Percentiles rank a stretch among this genome's conserved stretches.
These are phyloP conservation scores for Ceratobasidium sp. DNA, from an alignment of 1,284 basidiomycete species.

Conservation along the genomic window DNA sequence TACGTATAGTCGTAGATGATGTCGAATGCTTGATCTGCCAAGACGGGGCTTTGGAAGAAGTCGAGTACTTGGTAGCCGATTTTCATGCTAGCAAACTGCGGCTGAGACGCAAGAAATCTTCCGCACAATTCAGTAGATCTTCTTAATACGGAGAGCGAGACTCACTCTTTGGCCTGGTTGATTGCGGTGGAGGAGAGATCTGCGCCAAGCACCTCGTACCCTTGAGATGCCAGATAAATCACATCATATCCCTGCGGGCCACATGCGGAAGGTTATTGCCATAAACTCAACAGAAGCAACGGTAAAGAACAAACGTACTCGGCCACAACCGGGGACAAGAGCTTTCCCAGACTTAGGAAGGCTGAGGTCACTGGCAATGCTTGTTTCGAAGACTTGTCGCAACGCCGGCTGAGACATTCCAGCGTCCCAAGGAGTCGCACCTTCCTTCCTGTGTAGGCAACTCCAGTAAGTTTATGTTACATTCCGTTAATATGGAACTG, in stretches of 20 bases:
- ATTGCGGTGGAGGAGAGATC: constrained; percentile 70
- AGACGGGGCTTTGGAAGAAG: constrained; percentile 63
- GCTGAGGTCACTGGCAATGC: constrained; percentile 55
- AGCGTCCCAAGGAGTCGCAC: constrained; percentile 73
- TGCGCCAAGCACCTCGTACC: constrained; percentile 63
- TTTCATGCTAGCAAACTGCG: constrained; percentile 52
- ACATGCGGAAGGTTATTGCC: constrained; percentile 21
- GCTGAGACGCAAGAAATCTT: constrained; percentile 48
- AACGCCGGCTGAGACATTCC: constrained; percentile 67
- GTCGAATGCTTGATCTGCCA: constrained; percentile 61
- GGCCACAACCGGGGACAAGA: constrained; percentile 78
- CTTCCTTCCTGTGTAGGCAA: constrained; percentile 60
- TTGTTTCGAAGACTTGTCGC: constrained; percentile 63
- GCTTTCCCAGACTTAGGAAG: constrained; percentile 67
- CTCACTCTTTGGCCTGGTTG: constrained; percentile 63
- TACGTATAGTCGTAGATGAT: constrained; percentile 77
- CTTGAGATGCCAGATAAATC: constrained; percentile 64
- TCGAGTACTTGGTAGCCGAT: constrained; percentile 59
- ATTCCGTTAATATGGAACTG: constrained; percentile 4
- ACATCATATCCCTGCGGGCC: constrained; percentile 72
- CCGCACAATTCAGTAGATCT: background rate
- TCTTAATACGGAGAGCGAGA: constrained; percentile 10
- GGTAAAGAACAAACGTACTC: constrained; percentile 58
- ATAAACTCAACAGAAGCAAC: constrained; percentile 9
- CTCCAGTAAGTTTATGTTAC: background rate